A percentile compares a stretch with the other conserved stretches of the same genome.
phyloP scores from a whole-genome alignment of 371 early-diverging fungal genomes.

The Actinomucor elegans region DNA sequence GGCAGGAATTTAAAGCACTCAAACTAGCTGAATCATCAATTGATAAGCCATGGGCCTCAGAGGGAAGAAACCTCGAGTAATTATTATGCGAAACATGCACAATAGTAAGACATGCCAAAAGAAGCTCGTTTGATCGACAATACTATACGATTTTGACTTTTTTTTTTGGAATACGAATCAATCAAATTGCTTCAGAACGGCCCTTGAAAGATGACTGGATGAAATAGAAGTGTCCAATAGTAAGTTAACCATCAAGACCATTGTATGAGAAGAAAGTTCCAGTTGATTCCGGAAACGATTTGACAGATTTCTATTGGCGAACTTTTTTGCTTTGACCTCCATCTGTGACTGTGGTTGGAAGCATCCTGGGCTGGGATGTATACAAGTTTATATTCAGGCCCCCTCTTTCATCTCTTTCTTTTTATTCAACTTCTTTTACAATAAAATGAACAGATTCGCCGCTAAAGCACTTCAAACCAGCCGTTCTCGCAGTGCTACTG shows the following conservation, averaged over 20 bases:
- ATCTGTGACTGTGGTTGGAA: constrained; percentile 1
- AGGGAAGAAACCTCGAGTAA: background rate
- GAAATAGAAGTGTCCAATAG: no score
- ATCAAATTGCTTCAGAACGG: no score
- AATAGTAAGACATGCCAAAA: no score
- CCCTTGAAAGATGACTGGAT: no score
- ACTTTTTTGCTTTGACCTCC: background rate
- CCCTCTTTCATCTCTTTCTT: constrained; percentile 5
- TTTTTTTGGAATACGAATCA: background rate
- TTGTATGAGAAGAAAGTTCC: constrained; percentile 13
- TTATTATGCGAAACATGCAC: constrained; percentile 9
- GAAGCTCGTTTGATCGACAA: no score
- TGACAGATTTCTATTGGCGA: constrained; percentile 3
- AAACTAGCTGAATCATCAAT: no score
- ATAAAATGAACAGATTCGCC: constrained; percentile 44
- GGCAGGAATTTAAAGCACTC: no score
- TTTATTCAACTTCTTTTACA: background rate
- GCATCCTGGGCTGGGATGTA: background rate
- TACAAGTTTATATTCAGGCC: constrained; percentile 16
- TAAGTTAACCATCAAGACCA: no score
- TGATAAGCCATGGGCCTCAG: background rate
- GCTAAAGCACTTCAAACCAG: constrained; percentile 41
- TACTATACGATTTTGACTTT: background rate
- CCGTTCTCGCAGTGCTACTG: constrained; percentile 33
- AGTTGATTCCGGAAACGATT: background rate